Base-by-base conservation (phyloP, 768 basidiomycete species). In the Gymnopilus junonius region DNA sequence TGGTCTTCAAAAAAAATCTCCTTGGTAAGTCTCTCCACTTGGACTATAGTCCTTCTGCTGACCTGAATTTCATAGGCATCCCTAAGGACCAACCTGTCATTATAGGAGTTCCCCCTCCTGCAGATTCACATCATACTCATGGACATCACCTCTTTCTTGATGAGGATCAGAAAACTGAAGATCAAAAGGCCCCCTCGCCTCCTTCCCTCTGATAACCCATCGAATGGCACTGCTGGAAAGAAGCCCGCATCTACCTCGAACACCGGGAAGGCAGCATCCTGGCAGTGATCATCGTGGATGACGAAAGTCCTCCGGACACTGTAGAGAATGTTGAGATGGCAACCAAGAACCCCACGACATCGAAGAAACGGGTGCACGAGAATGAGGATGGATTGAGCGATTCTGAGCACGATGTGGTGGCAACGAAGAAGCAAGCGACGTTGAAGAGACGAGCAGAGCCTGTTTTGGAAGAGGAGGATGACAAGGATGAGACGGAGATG, bases 141-240 rank as follows among this genome's bases (percentile, higher is more conserved):
- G 61, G 61, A 1, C 46, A 56, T 10, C 46, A 56, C 20, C 35
- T 39, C 15, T 63, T 63, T 21, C 56, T 63, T n/a, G 55, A 63
- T n/a, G 37, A 58, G 10, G 23, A 46, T 25, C 55, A 40, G 7
- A 29, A 32, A 20, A 62, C 35, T 21, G 61, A 63, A 34, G 61
- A 63, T 25, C 55, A 48, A 8, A 25, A 53, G 17, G 61, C 61
- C 56, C 6, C 55, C 61, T 8, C 61, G 55, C 8, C 61, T 57
- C 23, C 34, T 10, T 1, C 20, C 53, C 12, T 29, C 48, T 4
- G 23, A 7, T 8, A 27, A 25, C 25, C 8, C 48, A 6, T 14
- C 48, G 10, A 15, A 50, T 27, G 48, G 25, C 12, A 12, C 23
- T 2, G 12, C 14, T 29, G 27, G 7, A 8, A 50, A 50, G 48